A percentile compares a stretch with the other conserved stretches of the same genome.
Conservation (phyloP, 768 basidiomycete species). For the Auriscalpium orientale region DNA sequence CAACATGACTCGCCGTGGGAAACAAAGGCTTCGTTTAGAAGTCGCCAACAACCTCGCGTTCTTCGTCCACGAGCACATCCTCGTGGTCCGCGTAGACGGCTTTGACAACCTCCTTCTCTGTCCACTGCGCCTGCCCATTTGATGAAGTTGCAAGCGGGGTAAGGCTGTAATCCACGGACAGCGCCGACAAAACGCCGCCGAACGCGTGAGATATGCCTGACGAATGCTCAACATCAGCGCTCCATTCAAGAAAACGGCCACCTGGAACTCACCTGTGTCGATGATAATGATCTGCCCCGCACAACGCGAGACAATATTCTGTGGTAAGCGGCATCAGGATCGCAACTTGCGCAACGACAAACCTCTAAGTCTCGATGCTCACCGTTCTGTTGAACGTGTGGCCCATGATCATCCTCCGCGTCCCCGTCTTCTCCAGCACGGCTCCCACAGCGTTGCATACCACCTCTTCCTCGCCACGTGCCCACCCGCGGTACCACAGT, state of each 20-base stretch:
- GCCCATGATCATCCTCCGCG: slow-evolving; percentile 88
- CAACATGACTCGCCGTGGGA: neutral
- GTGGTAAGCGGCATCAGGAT: neutral
- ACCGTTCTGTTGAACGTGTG: slow-evolving; percentile 89
- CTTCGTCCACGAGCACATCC: slow-evolving; percentile 40
- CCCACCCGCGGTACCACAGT: slow-evolving; percentile 94
- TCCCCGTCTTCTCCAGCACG: slow-evolving; percentile 72
- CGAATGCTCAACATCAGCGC: neutral
- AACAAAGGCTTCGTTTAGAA: too few species aligned
- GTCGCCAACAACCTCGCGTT: slow-evolving; percentile 7
- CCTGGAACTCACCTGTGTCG: slow-evolving; percentile 60
- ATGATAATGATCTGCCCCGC: slow-evolving; percentile 92
- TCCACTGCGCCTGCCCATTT: slow-evolving; percentile 36
- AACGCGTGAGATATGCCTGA: slow-evolving; percentile 90
- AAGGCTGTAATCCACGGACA: slow-evolving; percentile 81
- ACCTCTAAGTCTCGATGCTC: slow-evolving; percentile 3
- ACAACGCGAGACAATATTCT: slow-evolving; percentile 82
- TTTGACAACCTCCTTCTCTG: slow-evolving; percentile 56
- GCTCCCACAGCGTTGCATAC: slow-evolving; percentile 66
- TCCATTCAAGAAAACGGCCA: neutral
- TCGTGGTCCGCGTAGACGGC: slow-evolving; percentile 53
- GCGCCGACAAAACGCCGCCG: slow-evolving; percentile 81
- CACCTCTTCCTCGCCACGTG: slow-evolving; percentile 58
- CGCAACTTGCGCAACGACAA: neutral
- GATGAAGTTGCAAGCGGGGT: slow-evolving; percentile 40